phyloP scores from a whole-genome alignment of 768 basidiomycete genomes.

The Baorangia bicolor region DNA sequence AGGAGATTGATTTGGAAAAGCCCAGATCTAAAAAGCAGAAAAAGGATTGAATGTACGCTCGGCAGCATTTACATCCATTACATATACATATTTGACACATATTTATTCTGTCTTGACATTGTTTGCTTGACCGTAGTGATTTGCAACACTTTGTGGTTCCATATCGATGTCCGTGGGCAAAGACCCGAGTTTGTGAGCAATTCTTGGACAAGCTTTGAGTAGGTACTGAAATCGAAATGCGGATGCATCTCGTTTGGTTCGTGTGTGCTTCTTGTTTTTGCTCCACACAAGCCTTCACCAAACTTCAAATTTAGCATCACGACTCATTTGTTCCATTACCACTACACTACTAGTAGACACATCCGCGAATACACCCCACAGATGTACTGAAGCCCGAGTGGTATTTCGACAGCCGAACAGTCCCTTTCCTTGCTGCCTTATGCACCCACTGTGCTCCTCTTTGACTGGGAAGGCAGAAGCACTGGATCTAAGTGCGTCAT shows the following conservation, averaged over 20 bases:
- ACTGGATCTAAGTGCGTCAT: neutral
- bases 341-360: neutral
- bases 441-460: neutral
- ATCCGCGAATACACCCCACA: neutral
- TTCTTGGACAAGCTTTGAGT: neutral
- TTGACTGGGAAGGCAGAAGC: neutral
- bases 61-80: slow-evolving; percentile 11
- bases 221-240: neutral
- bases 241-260: neutral
- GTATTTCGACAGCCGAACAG: neutral
- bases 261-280: neutral
- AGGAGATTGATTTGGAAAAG: slow-evolving; percentile 87
- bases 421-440: neutral
- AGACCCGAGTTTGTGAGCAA: neutral
- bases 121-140: slow-evolving; percentile 7
- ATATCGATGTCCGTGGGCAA: neutral
- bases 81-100: slow-evolving; percentile 15
- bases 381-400: neutral
- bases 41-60: slow-evolving; percentile 30
- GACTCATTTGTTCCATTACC: neutral
- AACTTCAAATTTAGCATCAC: neutral
- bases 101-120: slow-evolving; percentile 28
- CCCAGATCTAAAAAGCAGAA: slow-evolving; percentile 75
- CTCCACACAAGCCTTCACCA: neutral
- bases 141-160: slow-evolving; percentile 1